phyloP scores from a whole-genome alignment of 495 filamentous ascomycete genomes.

The Penicillium longicatenatum region DNA sequence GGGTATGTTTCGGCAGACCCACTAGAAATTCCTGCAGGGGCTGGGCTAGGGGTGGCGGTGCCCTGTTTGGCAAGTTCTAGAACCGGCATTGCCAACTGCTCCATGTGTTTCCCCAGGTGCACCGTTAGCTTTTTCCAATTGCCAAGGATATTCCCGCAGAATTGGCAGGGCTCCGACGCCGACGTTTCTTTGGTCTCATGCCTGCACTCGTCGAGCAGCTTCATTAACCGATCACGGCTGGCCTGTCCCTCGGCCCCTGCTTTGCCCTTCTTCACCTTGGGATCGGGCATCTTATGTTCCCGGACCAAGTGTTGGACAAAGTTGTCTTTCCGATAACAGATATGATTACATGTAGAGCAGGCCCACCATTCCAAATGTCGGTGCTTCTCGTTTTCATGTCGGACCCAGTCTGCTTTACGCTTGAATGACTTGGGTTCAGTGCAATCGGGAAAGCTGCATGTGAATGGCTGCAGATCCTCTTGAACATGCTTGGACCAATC shows the following conservation, averaged over 20 bases:
- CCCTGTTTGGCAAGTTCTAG: conserved; percentile 64
- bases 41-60: conserved; percentile 15
- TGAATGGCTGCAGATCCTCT: conserved; percentile 94
- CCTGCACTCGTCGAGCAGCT: conserved; percentile 78
- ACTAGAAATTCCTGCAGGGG: conserved; percentile 4
- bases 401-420: conserved; percentile 95
- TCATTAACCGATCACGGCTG: conserved; percentile 64
- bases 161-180: conserved; percentile 82
- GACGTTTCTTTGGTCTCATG: conserved; percentile 66
- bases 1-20: conserved; percentile 15
- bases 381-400: conserved; percentile 93
- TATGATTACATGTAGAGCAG: conserved; percentile 79
- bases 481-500: conserved; percentile 99
- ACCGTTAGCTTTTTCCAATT: conserved; percentile 95
- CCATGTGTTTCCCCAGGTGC: conserved; percentile 96
- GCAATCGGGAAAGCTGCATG: conserved; percentile 86
- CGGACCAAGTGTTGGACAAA: conserved; percentile 94
- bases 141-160: conserved; percentile 80
- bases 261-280: conserved; percentile 55
- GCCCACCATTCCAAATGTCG: conserved; percentile 92
- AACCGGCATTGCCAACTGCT: conserved; percentile 86
- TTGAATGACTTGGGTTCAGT: conserved; percentile 93
- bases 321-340: conserved; percentile 90
- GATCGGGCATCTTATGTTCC: conserved; percentile 87
- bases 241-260: conserved; percentile 32